Base-by-base conservation (phyloP, 176 grass and related monocot species). In the Ananas comosus region DNA sequence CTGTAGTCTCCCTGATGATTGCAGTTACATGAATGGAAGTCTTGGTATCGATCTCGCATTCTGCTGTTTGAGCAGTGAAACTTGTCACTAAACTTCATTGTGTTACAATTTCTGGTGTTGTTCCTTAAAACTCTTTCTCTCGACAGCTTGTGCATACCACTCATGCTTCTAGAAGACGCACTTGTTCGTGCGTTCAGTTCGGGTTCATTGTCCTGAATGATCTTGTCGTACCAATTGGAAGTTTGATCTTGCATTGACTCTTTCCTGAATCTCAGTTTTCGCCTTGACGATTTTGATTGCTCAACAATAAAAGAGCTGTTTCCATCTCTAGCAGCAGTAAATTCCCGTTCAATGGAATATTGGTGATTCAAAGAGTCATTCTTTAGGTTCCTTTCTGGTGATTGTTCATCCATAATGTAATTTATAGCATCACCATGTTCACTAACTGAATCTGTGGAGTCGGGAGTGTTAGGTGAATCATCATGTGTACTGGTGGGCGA, bases 251-350 rank as follows among this genome's bases (percentile, higher is more conserved):
- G 67, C 79, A 66, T 50, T 63, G 68, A 63, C 57, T 92, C 74
- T 54, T 87, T 89, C 78, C 65, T 81, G 25, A 76, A 83, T 78
- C 87, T 85, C 52, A 83, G 69, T 74, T 86, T 87, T 65, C 82
- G 48, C 71, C 67, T 81, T 11, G 66, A 72, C 53, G 66, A 79
- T 80, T 90, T 97, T 73, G 86, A 81, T 79, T 90, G 80, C 53
- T 85, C 84, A 65, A 73, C 64, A 66, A 78, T 70, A 66, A 82
- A 91, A 65, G 76, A 79, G 50, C 76, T 83, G 65, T 59, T 75
- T 19, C 66, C 72, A 79, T 85, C 68, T 63, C 25, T 75, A 24
- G 56, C 69, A 24, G 56, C 69, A 76, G 19, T 24, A 72, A 75
- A 70, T 48, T 82, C 80, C 65, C 69, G 69, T 57, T 82, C 66